Conservation (phyloP, 2,329 filamentous ascomycete genomes). For the Rhynchosporium secalis region DNA sequence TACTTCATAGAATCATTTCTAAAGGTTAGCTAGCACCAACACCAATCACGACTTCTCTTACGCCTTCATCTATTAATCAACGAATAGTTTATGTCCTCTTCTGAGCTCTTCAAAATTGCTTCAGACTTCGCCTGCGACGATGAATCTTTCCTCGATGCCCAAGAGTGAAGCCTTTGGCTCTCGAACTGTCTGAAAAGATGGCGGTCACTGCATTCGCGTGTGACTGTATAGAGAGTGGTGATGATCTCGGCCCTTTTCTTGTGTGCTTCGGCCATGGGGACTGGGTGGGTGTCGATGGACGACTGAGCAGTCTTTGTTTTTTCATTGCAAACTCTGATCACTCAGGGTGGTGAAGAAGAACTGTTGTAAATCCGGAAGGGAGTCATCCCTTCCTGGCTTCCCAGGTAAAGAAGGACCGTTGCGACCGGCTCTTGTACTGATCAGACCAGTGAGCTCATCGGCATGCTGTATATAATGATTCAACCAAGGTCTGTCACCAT, state of each 20-base stretch:
- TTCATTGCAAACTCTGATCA: conserved; percentile 55
- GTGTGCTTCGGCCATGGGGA: conserved; percentile 64
- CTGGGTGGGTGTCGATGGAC: conserved; percentile 82
- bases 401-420: no score
- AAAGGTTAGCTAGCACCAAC: not conserved
- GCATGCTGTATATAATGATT: no score
- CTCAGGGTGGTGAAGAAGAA: conserved; percentile 48
- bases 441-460: no score
- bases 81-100: conserved; percentile 85
- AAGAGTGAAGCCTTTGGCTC: conserved; percentile 77
- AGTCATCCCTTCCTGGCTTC: not conserved
- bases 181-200: conserved; percentile 63
- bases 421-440: no score
- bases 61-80: not conserved
- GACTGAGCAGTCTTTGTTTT: conserved; percentile 73
- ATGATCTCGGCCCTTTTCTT: conserved; percentile 74
- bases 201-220: conserved; percentile 45
- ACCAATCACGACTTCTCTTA: not conserved
- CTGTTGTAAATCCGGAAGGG: not conserved
- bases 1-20: conserved; percentile 13
- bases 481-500: no score
- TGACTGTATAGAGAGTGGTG: conserved; percentile 81
- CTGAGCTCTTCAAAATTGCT: conserved; percentile 91
- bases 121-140: conserved; percentile 89
- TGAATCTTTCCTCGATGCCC: conserved; percentile 83